These are phyloP conservation scores for Podospora didyma DNA, from an alignment of 495 filamentous ascomycete genomes.

Conservation along the genomic window DNA sequence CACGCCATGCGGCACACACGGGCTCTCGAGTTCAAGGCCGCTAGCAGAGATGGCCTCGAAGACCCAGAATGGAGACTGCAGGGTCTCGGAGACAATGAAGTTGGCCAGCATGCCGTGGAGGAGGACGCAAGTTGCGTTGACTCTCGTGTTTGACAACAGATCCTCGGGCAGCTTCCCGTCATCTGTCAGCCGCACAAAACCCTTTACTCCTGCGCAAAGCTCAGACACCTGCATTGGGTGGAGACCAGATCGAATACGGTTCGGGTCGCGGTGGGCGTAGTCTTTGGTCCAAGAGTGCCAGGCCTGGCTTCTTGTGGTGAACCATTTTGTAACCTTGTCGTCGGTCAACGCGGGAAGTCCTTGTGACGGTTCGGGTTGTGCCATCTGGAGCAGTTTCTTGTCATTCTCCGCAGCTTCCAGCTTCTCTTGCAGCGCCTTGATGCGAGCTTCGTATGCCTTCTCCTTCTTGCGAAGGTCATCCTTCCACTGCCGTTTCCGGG, in stretches of 20 bases:
- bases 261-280: conserved; percentile 10
- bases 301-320: background rate
- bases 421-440: conserved; percentile 11
- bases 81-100: conserved; percentile 16
- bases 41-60: conserved; percentile 9
- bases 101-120: conserved; percentile 19
- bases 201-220: conserved; percentile 14
- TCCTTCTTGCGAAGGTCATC: conserved; percentile 11
- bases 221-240: conserved; percentile 16
- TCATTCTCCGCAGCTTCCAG: conserved; percentile 11
- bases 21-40: conserved; percentile 12
- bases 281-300: conserved; percentile 13
- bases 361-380: background rate
- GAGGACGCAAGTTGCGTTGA: conserved; percentile 5
- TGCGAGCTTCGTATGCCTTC: conserved; percentile 6
- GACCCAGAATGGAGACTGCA: conserved; percentile 18
- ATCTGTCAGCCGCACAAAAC: conserved; percentile 16
- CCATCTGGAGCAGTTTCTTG: conserved; percentile 1
- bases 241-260: conserved; percentile 9
- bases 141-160: background rate
- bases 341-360: too few relatives aligned
- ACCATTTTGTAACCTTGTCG: conserved; percentile 6
- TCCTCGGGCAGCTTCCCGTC: conserved; percentile 10
- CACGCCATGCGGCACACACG: background rate
- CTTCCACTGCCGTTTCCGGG: conserved; percentile 8